A percentile compares a stretch with the other conserved stretches of the same genome.
These are phyloP conservation scores for Pyricularia grisea DNA, from an alignment of 2,329 filamentous ascomycete species.

Conservation along the genomic window DNA sequence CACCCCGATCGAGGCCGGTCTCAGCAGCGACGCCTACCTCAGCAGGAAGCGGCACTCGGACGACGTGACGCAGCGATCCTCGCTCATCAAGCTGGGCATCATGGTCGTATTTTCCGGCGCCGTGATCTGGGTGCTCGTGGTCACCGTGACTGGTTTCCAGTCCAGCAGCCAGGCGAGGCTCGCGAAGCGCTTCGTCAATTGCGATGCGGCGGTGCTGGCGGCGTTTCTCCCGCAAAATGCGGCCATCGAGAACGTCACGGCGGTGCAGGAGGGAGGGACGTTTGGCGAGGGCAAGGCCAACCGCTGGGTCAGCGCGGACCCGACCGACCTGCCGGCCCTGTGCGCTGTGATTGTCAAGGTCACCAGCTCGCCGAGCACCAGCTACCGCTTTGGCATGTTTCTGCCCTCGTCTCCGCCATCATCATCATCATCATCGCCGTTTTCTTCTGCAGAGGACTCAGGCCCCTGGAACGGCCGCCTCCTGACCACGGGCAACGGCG, in stretches of 20 bases:
- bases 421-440: too few relatives aligned
- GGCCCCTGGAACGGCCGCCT: slow-evolving; percentile 15
- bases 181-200: background rate
- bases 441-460: background rate
- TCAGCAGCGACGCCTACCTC: background rate
- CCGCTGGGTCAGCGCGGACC: slow-evolving; percentile 14
- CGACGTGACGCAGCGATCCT: background rate
- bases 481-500: slow-evolving; percentile 3
- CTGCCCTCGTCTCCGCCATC: background rate
- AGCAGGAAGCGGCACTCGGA: background rate
- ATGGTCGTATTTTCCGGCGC: background rate
- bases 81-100: background rate
- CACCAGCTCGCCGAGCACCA: slow-evolving; percentile 13
- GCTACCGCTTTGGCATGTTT: slow-evolving; percentile 6
- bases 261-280: slow-evolving; percentile 21
- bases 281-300: slow-evolving; percentile 15
- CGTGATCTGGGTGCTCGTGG: background rate
- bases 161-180: background rate
- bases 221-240: background rate
- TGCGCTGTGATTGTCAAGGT: slow-evolving; percentile 26
- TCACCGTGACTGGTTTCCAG: background rate
- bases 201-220: background rate
- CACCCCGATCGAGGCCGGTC: background rate
- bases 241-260: background rate
- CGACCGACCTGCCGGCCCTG: slow-evolving; percentile 23